Evolutionary conservation across 805 yeast species (phyloP).

Genomic region (Starmerella stigmatis): DNA sequence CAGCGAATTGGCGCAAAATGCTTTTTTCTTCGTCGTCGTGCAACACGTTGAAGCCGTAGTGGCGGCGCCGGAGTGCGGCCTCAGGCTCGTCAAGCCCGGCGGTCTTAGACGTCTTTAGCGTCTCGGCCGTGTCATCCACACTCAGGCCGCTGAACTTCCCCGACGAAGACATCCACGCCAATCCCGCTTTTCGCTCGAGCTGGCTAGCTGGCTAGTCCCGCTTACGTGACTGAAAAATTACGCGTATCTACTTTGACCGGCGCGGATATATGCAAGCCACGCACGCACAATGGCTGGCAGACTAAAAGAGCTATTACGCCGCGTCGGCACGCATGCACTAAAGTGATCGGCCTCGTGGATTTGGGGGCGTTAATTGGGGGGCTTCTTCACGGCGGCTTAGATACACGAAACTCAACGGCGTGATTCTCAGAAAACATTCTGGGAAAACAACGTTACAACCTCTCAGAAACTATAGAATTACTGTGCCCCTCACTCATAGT

Average conservation of each 20-base stretch:
- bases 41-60: conserved; percentile 77
- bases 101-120: conserved; percentile 49
- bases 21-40: conserved; percentile 66
- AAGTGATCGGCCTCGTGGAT: too few species aligned
- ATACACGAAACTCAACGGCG: too few species aligned
- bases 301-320: background rate
- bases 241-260: background rate
- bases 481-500: too few species aligned
- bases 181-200: conserved; percentile 1
- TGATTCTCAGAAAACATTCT: too few species aligned
- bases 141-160: conserved; percentile 51
- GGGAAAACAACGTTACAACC: too few species aligned
- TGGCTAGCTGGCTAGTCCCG: background rate
- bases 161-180: conserved; percentile 44
- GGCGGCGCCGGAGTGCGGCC: conserved; percentile 61
- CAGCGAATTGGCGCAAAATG: conserved; percentile 57
- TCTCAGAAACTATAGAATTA: too few species aligned
- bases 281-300: too few species aligned
- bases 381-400: too few species aligned
- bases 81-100: conserved; percentile 58
- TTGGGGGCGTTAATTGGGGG: too few species aligned
- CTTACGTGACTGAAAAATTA: conserved; percentile 7
- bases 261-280: too few species aligned
- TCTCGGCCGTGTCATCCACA: conserved; percentile 52
- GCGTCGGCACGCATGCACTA: too few species aligned